Evolutionary conservation across 78 protist genomes (phyloP).

Genomic region (Dictyostelium citrinum): DNA sequence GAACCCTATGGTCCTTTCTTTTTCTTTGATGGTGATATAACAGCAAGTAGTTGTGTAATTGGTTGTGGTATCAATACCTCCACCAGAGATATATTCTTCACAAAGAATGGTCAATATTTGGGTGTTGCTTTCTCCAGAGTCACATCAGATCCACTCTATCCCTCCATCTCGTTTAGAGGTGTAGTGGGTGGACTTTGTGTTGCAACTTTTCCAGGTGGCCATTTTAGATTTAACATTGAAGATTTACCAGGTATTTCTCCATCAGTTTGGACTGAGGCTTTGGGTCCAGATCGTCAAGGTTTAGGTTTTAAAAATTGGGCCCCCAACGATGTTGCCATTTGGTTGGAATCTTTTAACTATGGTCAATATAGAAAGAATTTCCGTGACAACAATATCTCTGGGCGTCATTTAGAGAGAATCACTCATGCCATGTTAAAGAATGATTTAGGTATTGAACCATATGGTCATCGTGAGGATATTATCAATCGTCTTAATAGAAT

Average conservation of each 20-base stretch:
- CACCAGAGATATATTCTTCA: conserved; percentile 57
- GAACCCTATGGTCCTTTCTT: conserved; percentile 39
- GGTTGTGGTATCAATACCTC: conserved; percentile 60
- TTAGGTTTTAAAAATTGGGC: conserved; percentile 31
- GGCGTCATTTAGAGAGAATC: conserved; percentile 36
- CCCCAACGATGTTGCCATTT: conserved; percentile 45
- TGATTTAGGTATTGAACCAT: conserved; percentile 47
- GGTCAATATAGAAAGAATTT: conserved; percentile 65
- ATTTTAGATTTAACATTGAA: conserved; percentile 11
- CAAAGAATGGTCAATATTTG: conserved; percentile 45
- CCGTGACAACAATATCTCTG: conserved; percentile 50
- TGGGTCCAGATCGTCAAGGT: conserved; percentile 21
- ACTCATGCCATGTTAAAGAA: neutral
- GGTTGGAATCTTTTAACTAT: conserved; percentile 55
- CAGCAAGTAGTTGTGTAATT: conserved; percentile 11
- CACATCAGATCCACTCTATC: conserved; percentile 32
- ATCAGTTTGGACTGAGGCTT: conserved; percentile 32
- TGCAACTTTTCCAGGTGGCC: conserved; percentile 23
- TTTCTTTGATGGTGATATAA: neutral
- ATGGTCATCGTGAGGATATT: conserved; percentile 62
- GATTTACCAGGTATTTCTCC: conserved; percentile 46
- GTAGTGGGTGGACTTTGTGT: conserved; percentile 5
- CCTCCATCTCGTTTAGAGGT: conserved; percentile 41
- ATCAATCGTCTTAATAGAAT: conserved; percentile 22
- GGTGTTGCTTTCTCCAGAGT: conserved; percentile 68